Evolutionary conservation across 306 rosid species (phyloP).

Genomic region (Sicyos baderoa): DNA sequence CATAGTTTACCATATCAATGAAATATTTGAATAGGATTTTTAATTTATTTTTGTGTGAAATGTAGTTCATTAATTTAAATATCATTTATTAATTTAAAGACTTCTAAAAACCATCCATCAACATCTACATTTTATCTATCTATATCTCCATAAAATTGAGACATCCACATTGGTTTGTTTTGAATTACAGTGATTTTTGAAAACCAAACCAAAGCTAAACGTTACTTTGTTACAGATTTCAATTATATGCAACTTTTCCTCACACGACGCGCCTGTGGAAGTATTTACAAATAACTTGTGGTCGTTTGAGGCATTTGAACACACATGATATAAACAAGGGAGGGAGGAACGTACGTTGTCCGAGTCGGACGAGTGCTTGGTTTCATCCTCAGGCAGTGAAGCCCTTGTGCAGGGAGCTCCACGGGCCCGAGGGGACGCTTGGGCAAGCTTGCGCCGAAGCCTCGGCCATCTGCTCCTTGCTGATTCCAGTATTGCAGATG

Average conservation of each 20-base stretch:
- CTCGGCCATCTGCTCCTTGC: conserved; percentile 57
- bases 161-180: neutral
- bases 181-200: neutral
- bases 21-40: too few relatives aligned
- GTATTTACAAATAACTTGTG: conserved; percentile 4
- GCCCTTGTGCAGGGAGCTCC: conserved; percentile 75
- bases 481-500: conserved; percentile 74
- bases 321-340: conserved; percentile 16
- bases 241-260: neutral
- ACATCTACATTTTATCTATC: too few relatives aligned
- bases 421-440: conserved; percentile 43
- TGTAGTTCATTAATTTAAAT: too few relatives aligned
- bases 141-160: too few relatives aligned
- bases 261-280: neutral
- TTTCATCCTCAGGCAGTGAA: conserved; percentile 47
- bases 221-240: neutral
- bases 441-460: conserved; percentile 74
- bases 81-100: too few relatives aligned
- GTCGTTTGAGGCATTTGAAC: neutral
- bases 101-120: too few relatives aligned
- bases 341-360: neutral
- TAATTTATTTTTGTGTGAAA: too few relatives aligned
- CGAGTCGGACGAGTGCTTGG: neutral
- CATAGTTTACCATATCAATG: too few relatives aligned
- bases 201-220: neutral